Evolutionary conservation across 768 basidiomycete species (phyloP).

Genomic region (Psilocybe cyanescens): DNA sequence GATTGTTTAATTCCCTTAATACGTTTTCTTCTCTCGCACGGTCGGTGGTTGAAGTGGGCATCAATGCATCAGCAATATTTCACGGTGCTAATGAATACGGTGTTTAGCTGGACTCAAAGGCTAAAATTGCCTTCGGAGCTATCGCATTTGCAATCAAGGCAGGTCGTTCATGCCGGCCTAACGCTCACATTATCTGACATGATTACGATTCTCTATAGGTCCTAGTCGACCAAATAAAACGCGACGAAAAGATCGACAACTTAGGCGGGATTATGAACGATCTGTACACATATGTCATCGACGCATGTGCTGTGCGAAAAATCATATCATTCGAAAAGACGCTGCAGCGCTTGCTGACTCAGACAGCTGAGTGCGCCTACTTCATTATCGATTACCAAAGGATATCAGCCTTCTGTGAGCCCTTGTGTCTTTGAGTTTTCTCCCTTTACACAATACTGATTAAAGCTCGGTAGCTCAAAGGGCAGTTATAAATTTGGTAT

Average conservation of each 20-base stretch:
- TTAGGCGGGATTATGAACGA: not conserved
- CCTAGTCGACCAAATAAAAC: slow-evolving; percentile 1
- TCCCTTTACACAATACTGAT: too few species aligned
- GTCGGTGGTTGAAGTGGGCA: not conserved
- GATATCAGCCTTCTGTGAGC: not conserved
- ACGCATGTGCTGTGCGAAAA: not conserved
- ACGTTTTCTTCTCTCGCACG: not conserved
- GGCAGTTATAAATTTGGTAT: not conserved
- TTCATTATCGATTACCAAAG: not conserved
- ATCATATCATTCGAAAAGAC: not conserved
- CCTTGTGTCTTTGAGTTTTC: not conserved
- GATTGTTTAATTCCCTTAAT: not conserved
- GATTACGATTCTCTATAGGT: not conserved
- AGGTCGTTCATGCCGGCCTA: not conserved
- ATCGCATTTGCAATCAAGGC: not conserved
- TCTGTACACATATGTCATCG: not conserved
- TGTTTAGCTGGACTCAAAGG: not conserved
- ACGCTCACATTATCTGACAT: not conserved
- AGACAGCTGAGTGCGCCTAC: slow-evolving; percentile 2
- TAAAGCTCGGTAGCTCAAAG: not conserved
- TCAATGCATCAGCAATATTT: too few species aligned
- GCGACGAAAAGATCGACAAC: not conserved
- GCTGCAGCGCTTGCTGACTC: not conserved
- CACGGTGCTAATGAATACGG: not conserved
- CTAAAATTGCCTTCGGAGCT: not conserved